A percentile compares a stretch with the other conserved stretches of the same genome.
Evolutionary conservation across 371 early-diverging fungal genomes (phyloP).

Genomic region (Polyrhizophydium stewartii): DNA sequence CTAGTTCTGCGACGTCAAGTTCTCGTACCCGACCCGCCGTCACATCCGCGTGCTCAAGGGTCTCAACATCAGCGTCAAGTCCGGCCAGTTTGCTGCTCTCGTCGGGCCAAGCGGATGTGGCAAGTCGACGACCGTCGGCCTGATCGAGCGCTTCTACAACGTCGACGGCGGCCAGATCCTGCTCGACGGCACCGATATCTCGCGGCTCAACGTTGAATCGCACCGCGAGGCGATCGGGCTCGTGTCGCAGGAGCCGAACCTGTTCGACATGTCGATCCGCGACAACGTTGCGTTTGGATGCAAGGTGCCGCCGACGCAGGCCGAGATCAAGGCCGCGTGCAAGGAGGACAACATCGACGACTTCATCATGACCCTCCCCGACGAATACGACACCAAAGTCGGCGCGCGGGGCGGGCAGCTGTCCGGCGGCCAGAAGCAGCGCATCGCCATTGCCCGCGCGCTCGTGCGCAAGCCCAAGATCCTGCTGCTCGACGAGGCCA

Average conservation of each 20-base stretch:
- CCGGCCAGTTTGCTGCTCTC: conserved; percentile 42
- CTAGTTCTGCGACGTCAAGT: conserved; percentile 4
- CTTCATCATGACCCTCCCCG: conserved; percentile 28
- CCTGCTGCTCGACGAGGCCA: conserved; percentile 56
- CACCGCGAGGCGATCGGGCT: conserved; percentile 8
- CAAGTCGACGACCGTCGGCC: conserved; percentile 78
- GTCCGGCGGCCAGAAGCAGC: conserved; percentile 48
- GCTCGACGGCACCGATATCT: conserved; percentile 63
- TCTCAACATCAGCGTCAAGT: conserved; percentile 23
- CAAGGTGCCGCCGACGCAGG: not conserved
- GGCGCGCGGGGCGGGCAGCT: conserved; percentile 36
- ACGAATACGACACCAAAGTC: conserved; percentile 59
- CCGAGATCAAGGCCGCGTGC: conserved; percentile 47
- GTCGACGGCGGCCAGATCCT: conserved; percentile 53
- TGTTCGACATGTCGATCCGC: conserved; percentile 38
- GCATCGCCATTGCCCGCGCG: conserved; percentile 49
- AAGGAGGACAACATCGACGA: conserved; percentile 67
- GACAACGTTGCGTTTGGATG: conserved; percentile 41
- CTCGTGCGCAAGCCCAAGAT: conserved; percentile 41
- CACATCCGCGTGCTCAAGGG: not conserved
- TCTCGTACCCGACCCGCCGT: not conserved
- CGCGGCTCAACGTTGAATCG: conserved; percentile 55
- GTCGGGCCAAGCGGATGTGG: conserved; percentile 78
- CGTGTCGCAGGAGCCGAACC: conserved; percentile 37
- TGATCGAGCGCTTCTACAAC: conserved; percentile 75